Evolutionary conservation across 768 basidiomycete species (phyloP).

Genomic region (Mycena vulgaris): DNA sequence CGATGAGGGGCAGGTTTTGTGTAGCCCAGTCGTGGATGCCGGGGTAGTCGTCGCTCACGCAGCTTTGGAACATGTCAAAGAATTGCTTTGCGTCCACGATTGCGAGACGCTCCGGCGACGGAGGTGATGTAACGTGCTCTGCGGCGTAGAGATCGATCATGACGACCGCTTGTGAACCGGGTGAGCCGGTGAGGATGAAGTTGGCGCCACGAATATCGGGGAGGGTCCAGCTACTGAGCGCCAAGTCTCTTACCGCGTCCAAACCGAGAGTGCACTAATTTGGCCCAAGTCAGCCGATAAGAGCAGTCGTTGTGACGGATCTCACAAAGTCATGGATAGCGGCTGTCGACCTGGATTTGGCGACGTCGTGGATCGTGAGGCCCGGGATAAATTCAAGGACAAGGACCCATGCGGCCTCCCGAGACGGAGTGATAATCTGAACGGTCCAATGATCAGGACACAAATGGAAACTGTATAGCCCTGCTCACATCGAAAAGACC

Average conservation of each 20-base stretch:
- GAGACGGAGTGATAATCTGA: constrained; percentile 24
- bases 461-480: background rate
- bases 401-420: constrained; percentile 18
- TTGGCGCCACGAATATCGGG: constrained; percentile 7
- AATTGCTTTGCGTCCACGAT: constrained; percentile 11
- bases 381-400: constrained; percentile 22
- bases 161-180: constrained; percentile 4
- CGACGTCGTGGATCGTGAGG: constrained; percentile 17
- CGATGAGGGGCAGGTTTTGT: constrained; percentile 5
- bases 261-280: constrained; percentile 19
- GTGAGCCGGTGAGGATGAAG: constrained; percentile 10
- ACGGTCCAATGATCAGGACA: background rate
- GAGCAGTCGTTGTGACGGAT: background rate
- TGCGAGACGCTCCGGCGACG: constrained; percentile 8
- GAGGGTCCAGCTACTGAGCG: constrained; percentile 16
- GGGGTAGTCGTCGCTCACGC: constrained; percentile 14
- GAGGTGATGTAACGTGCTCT: constrained; percentile 5
- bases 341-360: constrained; percentile 4
- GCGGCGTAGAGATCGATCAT: constrained; percentile 23
- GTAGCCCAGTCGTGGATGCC: constrained; percentile 11
- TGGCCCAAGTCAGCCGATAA: background rate
- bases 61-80: constrained; percentile 6
- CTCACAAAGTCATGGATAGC: constrained; percentile 19
- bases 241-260: constrained; percentile 14
- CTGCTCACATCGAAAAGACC: constrained; percentile 8